Evolutionary conservation across 73 alveolate genomes (phyloP).

Genomic region (Paramecium tetraurelia): DNA sequence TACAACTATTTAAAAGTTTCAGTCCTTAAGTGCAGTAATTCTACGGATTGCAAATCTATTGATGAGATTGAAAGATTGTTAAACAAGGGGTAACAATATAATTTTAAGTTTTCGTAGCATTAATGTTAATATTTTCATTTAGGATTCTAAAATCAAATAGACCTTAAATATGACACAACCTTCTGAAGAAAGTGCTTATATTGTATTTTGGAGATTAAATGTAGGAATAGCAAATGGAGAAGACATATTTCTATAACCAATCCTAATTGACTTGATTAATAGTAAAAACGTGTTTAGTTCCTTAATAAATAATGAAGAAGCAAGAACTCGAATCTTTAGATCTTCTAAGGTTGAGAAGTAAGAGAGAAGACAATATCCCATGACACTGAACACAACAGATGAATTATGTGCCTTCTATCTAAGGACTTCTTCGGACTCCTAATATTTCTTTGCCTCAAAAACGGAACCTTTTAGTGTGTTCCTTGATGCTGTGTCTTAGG

Average conservation of each 20-base stretch:
- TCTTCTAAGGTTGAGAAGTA: not conserved
- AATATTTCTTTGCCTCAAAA: not conserved
- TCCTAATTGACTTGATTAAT: not conserved
- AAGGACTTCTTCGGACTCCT: not conserved
- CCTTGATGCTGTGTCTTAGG: not conserved
- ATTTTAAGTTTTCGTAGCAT: not conserved
- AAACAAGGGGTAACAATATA: not conserved
- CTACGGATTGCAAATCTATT: not conserved
- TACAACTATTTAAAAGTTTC: not conserved
- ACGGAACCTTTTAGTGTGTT: not conserved
- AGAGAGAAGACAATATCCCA: not conserved
- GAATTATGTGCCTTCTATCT: not conserved
- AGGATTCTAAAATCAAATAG: not conserved
- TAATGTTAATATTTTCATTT: not conserved
- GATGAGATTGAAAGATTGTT: not conserved
- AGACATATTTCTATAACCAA: not conserved
- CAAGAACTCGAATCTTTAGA: not conserved
- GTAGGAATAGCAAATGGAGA: not conserved
- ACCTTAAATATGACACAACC: not conserved
- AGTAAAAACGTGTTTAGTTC: not conserved
- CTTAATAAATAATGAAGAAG: not conserved
- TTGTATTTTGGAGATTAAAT: constrained; percentile 8
- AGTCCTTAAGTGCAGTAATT: not conserved
- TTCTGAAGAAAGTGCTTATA: not conserved
- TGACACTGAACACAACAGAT: not conserved